phyloP scores from a whole-genome alignment of 1,284 basidiomycete species.

The Phylloporus sp. region DNA sequence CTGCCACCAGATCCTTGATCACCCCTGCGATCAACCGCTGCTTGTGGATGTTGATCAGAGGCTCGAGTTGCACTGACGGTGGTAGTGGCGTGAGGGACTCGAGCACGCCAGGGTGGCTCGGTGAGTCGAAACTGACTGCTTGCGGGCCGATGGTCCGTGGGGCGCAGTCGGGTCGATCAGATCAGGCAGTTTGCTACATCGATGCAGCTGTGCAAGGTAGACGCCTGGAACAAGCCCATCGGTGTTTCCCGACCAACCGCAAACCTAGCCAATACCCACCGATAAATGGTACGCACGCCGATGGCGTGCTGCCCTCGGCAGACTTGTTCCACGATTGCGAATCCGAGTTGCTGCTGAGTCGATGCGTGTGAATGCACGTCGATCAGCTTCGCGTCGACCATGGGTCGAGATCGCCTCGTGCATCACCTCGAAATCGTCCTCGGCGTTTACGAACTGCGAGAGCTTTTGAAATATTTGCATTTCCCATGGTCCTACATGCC shows the following conservation, averaged over 20 bases:
- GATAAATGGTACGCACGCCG: constrained; percentile 77
- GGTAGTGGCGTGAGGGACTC: constrained; percentile 71
- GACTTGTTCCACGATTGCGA: constrained; percentile 45
- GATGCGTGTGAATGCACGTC: constrained; percentile 52
- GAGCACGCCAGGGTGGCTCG: constrained; percentile 78
- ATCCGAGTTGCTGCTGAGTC: constrained; percentile 46
- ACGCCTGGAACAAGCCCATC: constrained; percentile 51
- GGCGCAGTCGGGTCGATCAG: constrained; percentile 84
- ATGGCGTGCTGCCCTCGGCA: constrained; percentile 49
- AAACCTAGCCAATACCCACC: constrained; percentile 48
- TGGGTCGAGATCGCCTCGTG: constrained; percentile 65
- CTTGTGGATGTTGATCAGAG: constrained; percentile 88
- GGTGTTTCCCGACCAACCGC: neutral
- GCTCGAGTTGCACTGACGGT: constrained; percentile 76
- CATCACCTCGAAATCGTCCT: constrained; percentile 79
- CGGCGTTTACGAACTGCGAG: constrained; percentile 67
- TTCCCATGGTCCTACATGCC: constrained; percentile 73
- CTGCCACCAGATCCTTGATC: constrained; percentile 76
- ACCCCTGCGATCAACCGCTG: constrained; percentile 79
- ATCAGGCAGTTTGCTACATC: constrained; percentile 72
- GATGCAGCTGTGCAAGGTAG: constrained; percentile 75
- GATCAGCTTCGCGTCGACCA: constrained; percentile 66
- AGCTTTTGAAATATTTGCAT: constrained; percentile 78
- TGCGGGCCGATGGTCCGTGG: constrained; percentile 61
- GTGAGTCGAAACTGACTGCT: constrained; percentile 65